Conservation (phyloP, 179 eudicot species). For the Carnegiea gigantea region DNA sequence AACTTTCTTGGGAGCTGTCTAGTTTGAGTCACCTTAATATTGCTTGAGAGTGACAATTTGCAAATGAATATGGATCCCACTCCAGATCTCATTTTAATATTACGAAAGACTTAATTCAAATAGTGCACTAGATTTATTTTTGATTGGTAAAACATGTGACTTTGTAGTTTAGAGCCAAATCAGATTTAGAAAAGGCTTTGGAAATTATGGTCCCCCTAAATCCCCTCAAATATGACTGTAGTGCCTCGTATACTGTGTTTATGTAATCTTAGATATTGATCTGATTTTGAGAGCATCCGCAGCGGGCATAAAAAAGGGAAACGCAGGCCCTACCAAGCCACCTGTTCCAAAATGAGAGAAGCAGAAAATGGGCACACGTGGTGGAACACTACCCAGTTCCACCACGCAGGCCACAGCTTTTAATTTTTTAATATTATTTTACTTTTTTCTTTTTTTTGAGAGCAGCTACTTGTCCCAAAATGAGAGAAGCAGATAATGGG, state of each 20-base stretch:
- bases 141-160: conserved; percentile 3
- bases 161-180: not conserved
- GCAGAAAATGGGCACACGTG: too few species aligned
- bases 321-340: too few species aligned
- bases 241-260: not conserved
- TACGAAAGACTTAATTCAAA: too few species aligned
- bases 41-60: not conserved
- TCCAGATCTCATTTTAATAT: conserved; percentile 10
- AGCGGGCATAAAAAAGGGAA: too few species aligned
- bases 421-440: too few species aligned
- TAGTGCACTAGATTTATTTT: too few species aligned
- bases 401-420: too few species aligned
- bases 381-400: too few species aligned
- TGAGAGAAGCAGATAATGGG: too few species aligned
- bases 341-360: too few species aligned
- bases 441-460: too few species aligned
- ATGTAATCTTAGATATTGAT: not conserved
- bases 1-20: not conserved
- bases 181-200: not conserved
- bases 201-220: conserved; percentile 11
- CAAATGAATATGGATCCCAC: not conserved
- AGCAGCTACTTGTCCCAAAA: too few species aligned
- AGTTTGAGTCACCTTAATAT: not conserved
- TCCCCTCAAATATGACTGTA: not conserved
- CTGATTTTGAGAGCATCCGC: not conserved